Evolutionary conservation across 345 rosid species (phyloP).

Genomic region (Diplotaxis tenuifolia): DNA sequence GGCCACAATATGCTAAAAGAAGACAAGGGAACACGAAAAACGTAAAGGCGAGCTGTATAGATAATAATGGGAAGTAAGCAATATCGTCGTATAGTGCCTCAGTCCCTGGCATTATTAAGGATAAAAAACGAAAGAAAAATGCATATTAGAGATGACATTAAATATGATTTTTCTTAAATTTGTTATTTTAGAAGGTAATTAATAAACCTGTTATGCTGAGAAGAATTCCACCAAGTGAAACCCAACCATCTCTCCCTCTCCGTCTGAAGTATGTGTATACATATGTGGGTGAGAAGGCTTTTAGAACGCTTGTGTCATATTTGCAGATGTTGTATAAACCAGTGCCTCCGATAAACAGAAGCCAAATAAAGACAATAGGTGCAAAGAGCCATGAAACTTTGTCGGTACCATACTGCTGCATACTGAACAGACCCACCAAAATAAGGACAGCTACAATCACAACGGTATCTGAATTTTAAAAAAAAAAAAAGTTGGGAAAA

Average conservation of each 20-base stretch:
- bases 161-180: too few species aligned
- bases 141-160: not conserved
- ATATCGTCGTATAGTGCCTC: conserved; percentile 36
- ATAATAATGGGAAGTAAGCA: conserved; percentile 81
- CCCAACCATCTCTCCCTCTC: conserved; percentile 66
- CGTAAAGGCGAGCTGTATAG: conserved; percentile 87
- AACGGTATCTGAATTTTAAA: conserved; percentile 65
- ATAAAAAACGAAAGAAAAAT: not conserved
- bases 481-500: too few species aligned
- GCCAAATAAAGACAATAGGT: conserved; percentile 86
- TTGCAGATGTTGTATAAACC: conserved; percentile 77
- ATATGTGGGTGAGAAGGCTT: conserved; percentile 83
- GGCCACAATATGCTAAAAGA: conserved; percentile 90
- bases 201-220: conserved; percentile 82
- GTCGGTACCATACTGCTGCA: conserved; percentile 94
- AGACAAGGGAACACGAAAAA: conserved; percentile 90
- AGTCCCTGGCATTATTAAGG: conserved; percentile 22
- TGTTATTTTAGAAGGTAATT: not conserved
- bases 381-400: conserved; percentile 96
- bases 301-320: conserved; percentile 64
- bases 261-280: conserved; percentile 68
- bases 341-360: conserved; percentile 81
- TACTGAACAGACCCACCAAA: conserved; percentile 76
- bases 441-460: conserved; percentile 69
- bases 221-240: conserved; percentile 89